Percentiles rank a stretch among this genome's conserved stretches.
Conservation (phyloP, 2,329 filamentous ascomycete species). For the Lanzia echinophila region DNA sequence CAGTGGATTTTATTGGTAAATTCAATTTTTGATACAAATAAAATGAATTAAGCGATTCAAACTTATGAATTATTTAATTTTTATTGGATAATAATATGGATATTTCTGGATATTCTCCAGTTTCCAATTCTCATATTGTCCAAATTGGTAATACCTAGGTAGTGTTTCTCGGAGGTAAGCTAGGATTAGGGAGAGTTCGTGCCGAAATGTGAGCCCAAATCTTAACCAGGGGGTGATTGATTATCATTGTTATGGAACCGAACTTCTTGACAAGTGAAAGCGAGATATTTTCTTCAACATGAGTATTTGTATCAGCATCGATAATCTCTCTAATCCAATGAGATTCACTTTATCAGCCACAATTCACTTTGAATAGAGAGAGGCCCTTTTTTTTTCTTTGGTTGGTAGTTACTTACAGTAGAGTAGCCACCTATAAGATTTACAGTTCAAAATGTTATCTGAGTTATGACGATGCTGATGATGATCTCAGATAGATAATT, state of each 20-base stretch:
- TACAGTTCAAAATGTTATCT: too few relatives aligned
- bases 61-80: conserved; percentile 1
- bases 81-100: neutral
- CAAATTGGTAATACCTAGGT: too few relatives aligned
- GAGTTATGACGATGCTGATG: too few relatives aligned
- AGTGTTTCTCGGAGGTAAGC: neutral
- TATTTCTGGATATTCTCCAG: neutral
- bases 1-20: too few relatives aligned
- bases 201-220: conserved; percentile 7
- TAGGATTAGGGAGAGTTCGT: conserved; percentile 8
- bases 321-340: neutral
- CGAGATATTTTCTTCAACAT: neutral
- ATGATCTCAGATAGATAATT: too few relatives aligned
- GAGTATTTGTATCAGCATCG: neutral
- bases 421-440: too few relatives aligned
- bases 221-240: neutral
- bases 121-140: too few relatives aligned
- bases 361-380: neutral
- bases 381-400: too few relatives aligned
- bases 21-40: neutral
- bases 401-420: too few relatives aligned
- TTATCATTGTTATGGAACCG: neutral
- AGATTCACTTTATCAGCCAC: neutral
- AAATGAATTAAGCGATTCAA: neutral
- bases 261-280: neutral